A percentile compares a stretch with the other conserved stretches of the same genome.
These are phyloP conservation scores for Mimosa pudica DNA, from an alignment of 306 rosid genomes.

Conservation along the genomic window DNA sequence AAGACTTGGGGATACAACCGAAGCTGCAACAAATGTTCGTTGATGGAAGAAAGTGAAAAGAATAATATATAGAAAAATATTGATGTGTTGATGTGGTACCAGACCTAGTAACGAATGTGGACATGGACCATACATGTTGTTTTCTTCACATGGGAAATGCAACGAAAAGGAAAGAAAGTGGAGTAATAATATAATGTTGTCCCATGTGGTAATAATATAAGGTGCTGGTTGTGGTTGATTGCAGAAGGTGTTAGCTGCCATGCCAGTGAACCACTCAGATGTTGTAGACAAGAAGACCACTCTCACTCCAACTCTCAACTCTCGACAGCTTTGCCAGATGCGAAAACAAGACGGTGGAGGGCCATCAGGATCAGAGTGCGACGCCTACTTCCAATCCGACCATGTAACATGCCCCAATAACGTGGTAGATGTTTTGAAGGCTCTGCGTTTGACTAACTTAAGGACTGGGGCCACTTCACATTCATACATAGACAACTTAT, in stretches of 20 bases:
- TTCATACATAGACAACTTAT: no score
- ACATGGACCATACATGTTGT: background rate
- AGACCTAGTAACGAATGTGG: no score
- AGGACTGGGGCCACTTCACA: no score
- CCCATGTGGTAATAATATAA: no score
- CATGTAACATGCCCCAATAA: background rate
- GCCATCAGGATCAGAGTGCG: conserved; percentile 30
- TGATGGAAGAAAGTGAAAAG: background rate
- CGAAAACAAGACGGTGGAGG: conserved; percentile 35
- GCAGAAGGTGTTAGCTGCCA: conserved; percentile 12
- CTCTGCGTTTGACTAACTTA: no score
- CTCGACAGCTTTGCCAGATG: conserved; percentile 47
- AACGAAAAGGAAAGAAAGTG: no score
- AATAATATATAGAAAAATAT: no score
- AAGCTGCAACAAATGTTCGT: background rate
- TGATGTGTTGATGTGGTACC: no score
- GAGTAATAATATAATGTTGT: no score
- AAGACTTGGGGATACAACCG: conserved; percentile 15
- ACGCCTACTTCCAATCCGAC: conserved; percentile 40
- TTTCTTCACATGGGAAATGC: no score
- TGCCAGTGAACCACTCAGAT: conserved; percentile 13
- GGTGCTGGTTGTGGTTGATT: background rate
- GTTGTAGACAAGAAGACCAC: conserved; percentile 33
- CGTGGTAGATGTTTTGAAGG: no score
- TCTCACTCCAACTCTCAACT: conserved; percentile 30